Conservation (phyloP, 371 early-diverging fungal genomes). For the Funneliformis caledonium region DNA sequence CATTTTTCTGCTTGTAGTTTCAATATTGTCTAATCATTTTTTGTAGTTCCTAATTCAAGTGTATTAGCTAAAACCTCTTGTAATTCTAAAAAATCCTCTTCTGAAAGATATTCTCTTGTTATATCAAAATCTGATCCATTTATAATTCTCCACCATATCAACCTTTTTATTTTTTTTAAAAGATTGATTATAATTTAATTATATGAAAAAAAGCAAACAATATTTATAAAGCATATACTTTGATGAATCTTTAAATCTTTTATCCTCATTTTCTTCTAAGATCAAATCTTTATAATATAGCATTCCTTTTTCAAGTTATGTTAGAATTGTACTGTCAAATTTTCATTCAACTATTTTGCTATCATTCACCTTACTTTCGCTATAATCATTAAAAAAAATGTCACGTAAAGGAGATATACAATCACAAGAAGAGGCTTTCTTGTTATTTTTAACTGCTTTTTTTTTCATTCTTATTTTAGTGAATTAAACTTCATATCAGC, state of each 20-base stretch:
- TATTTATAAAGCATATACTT: slow-evolving; percentile 23
- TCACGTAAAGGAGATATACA: too few species aligned
- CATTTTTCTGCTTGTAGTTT: slow-evolving; percentile 37
- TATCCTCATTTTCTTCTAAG: neutral
- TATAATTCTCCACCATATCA: slow-evolving; percentile 34
- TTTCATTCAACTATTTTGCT: slow-evolving; percentile 12
- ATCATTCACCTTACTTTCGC: too few species aligned
- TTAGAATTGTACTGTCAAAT: slow-evolving; percentile 32
- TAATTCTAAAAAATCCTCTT: slow-evolving; percentile 28
- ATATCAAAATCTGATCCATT: slow-evolving; percentile 27
- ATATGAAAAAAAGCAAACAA: neutral
- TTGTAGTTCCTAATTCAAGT: neutral
- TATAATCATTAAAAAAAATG: too few species aligned
- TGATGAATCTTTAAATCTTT: slow-evolving; percentile 14
- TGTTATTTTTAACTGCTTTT: too few species aligned
- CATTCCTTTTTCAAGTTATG: slow-evolving; percentile 7
- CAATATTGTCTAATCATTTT: slow-evolving; percentile 15
- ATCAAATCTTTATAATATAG: neutral
- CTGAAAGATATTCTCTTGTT: neutral
- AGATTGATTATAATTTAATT: neutral
- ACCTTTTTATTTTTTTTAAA: slow-evolving; percentile 19
- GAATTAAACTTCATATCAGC: too few species aligned
- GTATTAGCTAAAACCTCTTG: slow-evolving; percentile 21
- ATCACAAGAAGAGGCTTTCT: too few species aligned
- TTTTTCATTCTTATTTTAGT: too few species aligned